Percentiles rank a stretch among this genome's conserved stretches.
These are phyloP conservation scores for Umbelopsis sp. DNA, from an alignment of 371 early-diverging fungal species.

Conservation along the genomic window DNA sequence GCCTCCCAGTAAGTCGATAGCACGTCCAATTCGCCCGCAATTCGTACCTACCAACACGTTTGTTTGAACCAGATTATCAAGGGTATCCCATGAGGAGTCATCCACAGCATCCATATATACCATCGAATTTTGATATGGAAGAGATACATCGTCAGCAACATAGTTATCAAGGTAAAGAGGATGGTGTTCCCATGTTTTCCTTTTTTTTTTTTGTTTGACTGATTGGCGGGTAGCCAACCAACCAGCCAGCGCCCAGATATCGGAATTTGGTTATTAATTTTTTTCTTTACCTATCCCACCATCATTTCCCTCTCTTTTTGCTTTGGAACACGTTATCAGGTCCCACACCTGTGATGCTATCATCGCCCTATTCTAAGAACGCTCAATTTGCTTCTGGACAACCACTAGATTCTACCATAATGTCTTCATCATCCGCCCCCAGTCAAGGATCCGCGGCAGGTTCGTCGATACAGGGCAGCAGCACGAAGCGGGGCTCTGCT, in stretches of 20 bases:
- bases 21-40: no score
- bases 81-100: not conserved
- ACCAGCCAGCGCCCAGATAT: not conserved
- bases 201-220: not conserved
- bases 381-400: slow-evolving; percentile 24
- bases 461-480: not conserved
- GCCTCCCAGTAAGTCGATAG: not conserved
- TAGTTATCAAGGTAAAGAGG: not conserved
- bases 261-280: not conserved
- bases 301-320: slow-evolving; percentile 4
- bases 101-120: not conserved
- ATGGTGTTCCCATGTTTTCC: not conserved
- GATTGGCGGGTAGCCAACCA: not conserved
- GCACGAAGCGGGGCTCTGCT: not conserved
- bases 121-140: not conserved
- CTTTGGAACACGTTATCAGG: not conserved
- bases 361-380: slow-evolving; percentile 25
- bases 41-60: not conserved
- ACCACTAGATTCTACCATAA: slow-evolving; percentile 9
- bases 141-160: not conserved
- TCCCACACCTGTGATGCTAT: slow-evolving; percentile 12
- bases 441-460: not conserved
- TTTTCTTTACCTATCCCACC: not conserved
- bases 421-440: slow-evolving; percentile 12
- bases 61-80: not conserved